These are phyloP conservation scores for Alternaria angustiovoidea DNA, from an alignment of 2,329 filamentous ascomycete genomes.

Conservation along the genomic window DNA sequence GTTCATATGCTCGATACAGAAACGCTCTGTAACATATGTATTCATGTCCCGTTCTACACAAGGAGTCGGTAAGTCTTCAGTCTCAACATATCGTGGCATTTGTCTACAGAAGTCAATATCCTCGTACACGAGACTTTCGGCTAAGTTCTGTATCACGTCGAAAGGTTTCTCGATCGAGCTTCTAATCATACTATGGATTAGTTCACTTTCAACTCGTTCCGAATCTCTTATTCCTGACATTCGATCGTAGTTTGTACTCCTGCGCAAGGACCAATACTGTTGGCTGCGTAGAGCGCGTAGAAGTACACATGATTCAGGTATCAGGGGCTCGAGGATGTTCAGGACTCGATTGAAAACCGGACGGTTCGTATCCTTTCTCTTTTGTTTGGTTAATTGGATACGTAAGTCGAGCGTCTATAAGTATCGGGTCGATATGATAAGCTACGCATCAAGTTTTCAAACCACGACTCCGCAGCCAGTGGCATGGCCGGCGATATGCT, in stretches of 20 bases:
- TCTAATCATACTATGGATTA: too few species aligned
- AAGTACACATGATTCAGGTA: too few species aligned
- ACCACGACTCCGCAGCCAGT: not conserved
- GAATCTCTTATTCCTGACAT: not conserved
- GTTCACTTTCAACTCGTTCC: not conserved
- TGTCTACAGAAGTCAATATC: not conserved
- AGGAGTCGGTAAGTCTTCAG: constrained; percentile 12
- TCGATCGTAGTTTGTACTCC: not conserved
- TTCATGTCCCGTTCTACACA: constrained; percentile 25
- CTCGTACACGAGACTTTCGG: not conserved
- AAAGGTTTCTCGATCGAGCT: not conserved
- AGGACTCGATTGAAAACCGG: not conserved
- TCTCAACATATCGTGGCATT: constrained; percentile 13
- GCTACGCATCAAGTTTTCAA: not conserved
- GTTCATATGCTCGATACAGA: constrained; percentile 23
- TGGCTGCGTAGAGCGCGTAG: not conserved
- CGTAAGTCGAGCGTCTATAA: too few species aligned
- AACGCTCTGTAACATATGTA: constrained; percentile 27
- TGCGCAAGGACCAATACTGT: not conserved
- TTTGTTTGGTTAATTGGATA: not conserved
- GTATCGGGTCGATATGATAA: not conserved
- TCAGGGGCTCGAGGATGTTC: not conserved
- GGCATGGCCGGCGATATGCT: not conserved
- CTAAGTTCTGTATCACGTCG: not conserved
- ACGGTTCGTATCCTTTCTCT: not conserved